Percentiles rank a stretch among this genome's conserved stretches.
These are phyloP conservation scores for Backusella parvicylindrica DNA, from an alignment of 192 early-diverging fungal genomes.

Conservation along the genomic window DNA sequence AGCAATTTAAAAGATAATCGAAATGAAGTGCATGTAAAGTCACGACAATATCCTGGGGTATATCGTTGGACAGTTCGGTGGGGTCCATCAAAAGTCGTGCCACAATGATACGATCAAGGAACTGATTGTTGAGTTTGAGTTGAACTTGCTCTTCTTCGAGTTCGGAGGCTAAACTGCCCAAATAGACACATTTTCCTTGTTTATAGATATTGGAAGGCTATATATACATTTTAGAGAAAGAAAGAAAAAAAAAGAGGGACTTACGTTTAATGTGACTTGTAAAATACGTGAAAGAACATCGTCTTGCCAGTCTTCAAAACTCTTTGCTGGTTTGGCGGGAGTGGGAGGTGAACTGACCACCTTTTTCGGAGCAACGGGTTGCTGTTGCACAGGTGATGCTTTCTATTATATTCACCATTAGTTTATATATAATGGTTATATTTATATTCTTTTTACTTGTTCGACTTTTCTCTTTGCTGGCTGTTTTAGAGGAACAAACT, in stretches of 20 bases:
- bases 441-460: not conserved
- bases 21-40: slow-evolving; percentile 37
- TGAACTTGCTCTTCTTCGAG: slow-evolving; percentile 37
- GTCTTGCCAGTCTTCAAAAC: slow-evolving; percentile 80
- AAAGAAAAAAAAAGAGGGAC: not conserved
- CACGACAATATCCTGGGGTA: slow-evolving; percentile 35
- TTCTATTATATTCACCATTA: no score
- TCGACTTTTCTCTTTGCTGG: not conserved
- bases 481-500: not conserved
- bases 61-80: slow-evolving; percentile 22
- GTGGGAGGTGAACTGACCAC: slow-evolving; percentile 3
- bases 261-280: slow-evolving; percentile 72
- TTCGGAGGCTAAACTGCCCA: slow-evolving; percentile 28
- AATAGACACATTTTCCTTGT: slow-evolving; percentile 28
- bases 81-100: slow-evolving; percentile 64
- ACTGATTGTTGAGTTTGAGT: slow-evolving; percentile 41
- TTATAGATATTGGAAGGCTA: slow-evolving; percentile 22
- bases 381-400: not conserved
- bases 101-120: slow-evolving; percentile 66
- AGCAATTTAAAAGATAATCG: slow-evolving; percentile 66
- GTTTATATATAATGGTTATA: no score
- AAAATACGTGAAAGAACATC: slow-evolving; percentile 76
- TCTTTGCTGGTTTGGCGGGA: slow-evolving; percentile 34
- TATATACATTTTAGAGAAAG: not conserved
- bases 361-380: not conserved